Percentiles rank a stretch among this genome's conserved stretches.
phyloP scores from a whole-genome alignment of 2,329 filamentous ascomycete genomes.

The Phyllosticta citrichinensis region DNA sequence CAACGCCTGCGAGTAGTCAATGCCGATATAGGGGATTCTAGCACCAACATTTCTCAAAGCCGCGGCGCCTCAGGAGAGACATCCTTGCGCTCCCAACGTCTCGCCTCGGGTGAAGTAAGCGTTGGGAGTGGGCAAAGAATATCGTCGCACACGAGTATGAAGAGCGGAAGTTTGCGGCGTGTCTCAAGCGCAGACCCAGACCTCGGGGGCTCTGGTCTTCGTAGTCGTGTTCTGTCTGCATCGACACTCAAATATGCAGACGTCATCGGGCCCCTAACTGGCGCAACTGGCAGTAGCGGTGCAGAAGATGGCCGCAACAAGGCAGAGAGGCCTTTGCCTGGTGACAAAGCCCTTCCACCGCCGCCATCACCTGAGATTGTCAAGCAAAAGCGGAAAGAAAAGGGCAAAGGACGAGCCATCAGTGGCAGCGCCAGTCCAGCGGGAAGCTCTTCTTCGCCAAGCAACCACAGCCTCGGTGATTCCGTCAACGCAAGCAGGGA shows the following conservation, averaged over 20 bases:
- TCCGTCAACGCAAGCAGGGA: neutral
- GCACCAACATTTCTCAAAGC: neutral
- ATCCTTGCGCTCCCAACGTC: neutral
- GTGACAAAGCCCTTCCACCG: neutral
- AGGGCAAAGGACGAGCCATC: neutral
- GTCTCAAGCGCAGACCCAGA: neutral
- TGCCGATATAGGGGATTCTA: neutral
- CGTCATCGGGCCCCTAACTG: neutral
- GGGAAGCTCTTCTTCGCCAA: neutral
- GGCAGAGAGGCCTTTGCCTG: neutral
- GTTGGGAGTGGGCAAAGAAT: neutral
- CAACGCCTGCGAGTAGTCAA: slow-evolving; percentile 86
- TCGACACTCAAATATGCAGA: neutral
- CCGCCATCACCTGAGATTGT: neutral
- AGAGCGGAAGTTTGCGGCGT: neutral
- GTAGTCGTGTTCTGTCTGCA: neutral
- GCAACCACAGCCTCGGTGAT: neutral
- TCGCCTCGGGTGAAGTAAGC: neutral
- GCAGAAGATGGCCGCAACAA: neutral
- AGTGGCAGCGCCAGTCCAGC: neutral
- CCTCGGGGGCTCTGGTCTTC: neutral
- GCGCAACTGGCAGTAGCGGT: neutral
- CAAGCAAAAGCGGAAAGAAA: neutral
- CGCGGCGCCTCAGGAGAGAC: neutral
- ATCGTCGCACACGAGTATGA: neutral